Percentiles rank a stretch among this genome's conserved stretches.
Evolutionary conservation across 1,139 yeast species (phyloP).

Genomic region (Torulaspora globosa): DNA sequence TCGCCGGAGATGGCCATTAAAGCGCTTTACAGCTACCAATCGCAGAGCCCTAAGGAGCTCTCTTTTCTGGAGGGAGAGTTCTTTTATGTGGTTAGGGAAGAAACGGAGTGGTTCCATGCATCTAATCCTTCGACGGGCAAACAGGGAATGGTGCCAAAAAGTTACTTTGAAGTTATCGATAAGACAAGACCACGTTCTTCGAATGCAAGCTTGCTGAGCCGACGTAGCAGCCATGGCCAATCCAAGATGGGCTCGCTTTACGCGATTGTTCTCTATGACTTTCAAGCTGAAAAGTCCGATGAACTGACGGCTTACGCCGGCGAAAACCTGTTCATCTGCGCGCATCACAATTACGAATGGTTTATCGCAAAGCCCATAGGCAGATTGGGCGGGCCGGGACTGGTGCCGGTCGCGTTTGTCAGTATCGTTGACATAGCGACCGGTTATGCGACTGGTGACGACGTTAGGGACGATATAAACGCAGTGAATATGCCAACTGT

Average conservation of each 20-base stretch:
- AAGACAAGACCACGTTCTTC: conserved; percentile 40
- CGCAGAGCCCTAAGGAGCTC: conserved; percentile 81
- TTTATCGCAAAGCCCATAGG: conserved; percentile 96
- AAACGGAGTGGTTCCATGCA: conserved; percentile 79
- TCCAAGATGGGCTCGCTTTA: conserved; percentile 44
- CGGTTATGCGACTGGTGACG: conserved; percentile 47
- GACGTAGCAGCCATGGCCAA: conserved; percentile 22
- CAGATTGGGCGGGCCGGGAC: conserved; percentile 92
- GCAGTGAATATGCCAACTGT: conserved; percentile 79
- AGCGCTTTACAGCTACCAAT: conserved; percentile 72
- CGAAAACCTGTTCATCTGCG: conserved; percentile 86
- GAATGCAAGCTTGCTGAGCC: conserved; percentile 14
- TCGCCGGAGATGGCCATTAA: conserved; percentile 77
- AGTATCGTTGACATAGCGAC: conserved; percentile 75
- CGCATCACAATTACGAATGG: conserved; percentile 96
- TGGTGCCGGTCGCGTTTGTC: conserved; percentile 88
- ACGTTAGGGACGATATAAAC: conserved; percentile 52
- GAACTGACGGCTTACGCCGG: conserved; percentile 82
- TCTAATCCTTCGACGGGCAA: conserved; percentile 75
- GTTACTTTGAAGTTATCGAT: conserved; percentile 76
- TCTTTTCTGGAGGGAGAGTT: conserved; percentile 79
- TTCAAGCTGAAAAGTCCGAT: conserved; percentile 83
- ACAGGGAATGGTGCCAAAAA: conserved; percentile 83
- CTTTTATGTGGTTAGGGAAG: conserved; percentile 70
- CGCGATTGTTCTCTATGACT: conserved; percentile 73